Evolutionary conservation across 345 rosid genomes (phyloP).

Genomic region (Corchorus olitorius): DNA sequence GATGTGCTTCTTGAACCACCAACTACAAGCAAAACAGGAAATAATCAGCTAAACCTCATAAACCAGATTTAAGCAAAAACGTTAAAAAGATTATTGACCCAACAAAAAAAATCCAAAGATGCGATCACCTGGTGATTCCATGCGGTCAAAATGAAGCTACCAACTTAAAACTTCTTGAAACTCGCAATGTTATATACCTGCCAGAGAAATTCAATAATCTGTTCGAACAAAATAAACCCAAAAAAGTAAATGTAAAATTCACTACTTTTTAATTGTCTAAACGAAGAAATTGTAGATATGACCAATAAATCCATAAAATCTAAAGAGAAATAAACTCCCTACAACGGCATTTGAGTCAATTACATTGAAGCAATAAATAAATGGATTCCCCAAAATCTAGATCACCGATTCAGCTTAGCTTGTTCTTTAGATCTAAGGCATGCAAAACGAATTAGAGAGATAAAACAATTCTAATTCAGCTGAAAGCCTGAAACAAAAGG

Average conservation of each 20-base stretch:
- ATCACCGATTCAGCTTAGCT: neutral
- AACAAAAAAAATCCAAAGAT: neutral
- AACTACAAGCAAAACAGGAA: conserved; percentile 31
- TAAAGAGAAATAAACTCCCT: neutral
- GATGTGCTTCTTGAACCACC: conserved; percentile 74
- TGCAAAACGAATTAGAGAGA: neutral
- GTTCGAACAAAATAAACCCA: conserved; percentile 1
- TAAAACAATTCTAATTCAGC: neutral
- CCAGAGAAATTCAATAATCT: neutral
- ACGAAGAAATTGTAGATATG: neutral
- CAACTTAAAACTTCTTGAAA: conserved; percentile 4
- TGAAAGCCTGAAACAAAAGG: neutral
- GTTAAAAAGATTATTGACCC: neutral
- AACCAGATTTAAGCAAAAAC: conserved; percentile 2
- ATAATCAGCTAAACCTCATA: neutral
- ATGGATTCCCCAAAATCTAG: neutral
- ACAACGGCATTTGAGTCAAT: neutral
- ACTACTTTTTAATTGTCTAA: neutral
- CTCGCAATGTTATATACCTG: conserved; percentile 3
- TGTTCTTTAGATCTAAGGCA: conserved; percentile 11
- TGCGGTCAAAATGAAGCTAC: conserved; percentile 14
- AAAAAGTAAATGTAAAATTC: neutral
- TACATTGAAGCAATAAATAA: conserved; percentile 2
- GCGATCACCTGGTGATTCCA: conserved; percentile 29
- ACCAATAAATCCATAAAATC: conserved; percentile 2